Base-by-base conservation (phyloP, 805 yeast species). In the Candida alai region DNA sequence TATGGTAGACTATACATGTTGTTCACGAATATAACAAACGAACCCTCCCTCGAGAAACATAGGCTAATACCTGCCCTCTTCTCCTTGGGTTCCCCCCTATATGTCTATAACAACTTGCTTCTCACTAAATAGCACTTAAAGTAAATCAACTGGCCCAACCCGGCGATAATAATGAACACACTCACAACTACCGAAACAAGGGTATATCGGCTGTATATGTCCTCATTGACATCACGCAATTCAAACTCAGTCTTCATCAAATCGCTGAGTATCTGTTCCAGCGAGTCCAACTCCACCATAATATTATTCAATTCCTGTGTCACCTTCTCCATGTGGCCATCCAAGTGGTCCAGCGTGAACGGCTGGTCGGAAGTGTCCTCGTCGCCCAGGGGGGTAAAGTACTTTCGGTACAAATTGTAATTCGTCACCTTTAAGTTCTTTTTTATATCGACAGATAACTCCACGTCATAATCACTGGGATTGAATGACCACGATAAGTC, bases 401-500 rank as follows among this genome's bases (percentile, higher is more conserved):
- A 60, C 37, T 54, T 61, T 9, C 23, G 51, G 45, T 32, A 37
- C 6, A 33, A 24, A 27, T 53, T 54, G 44, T 66, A 66, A 45
- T 66, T 56, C 2, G 68, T 60, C 24, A 54, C 43, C 36, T 54
- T 50, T 43, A 57, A 52, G 38, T 59, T 59, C 39, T 64, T 56
- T 27, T 37, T 37, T 30, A 66, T 55, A 31, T 58, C 56, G 13
- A 66, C 68, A 11, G 35, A 43, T 23, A 66, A 30, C 36, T 58
- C 58, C 10, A 66, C 48, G 24, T 66, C 69, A 22, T 55, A 48
- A 4, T 47, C 19, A 16, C 40, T 39, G 5, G 68, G 65, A 12
- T 48, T 46, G 42, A 62, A 66, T 13, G 68, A 58, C 70, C 70
- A 66, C 6, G 68, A 61, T 40, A 60, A 58, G 43, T 66, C 73